These are phyloP conservation scores for Babesia divergens DNA, from an alignment of 169 alveolate genomes.

Conservation along the genomic window DNA sequence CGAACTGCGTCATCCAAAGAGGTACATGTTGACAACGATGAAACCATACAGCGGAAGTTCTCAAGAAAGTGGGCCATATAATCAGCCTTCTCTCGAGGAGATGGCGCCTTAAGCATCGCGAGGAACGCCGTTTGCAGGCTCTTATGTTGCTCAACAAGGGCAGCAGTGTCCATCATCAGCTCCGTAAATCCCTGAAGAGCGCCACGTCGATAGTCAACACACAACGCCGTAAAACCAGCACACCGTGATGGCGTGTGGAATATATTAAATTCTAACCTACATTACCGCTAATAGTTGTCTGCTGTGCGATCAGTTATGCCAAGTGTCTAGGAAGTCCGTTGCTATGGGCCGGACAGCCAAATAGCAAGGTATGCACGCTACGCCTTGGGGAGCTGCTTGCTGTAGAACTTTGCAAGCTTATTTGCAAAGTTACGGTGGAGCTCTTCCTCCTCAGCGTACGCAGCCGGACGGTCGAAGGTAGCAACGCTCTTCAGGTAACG, in stretches of 20 bases:
- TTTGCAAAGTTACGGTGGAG: neutral
- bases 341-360: too few species aligned
- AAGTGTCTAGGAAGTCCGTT: too few species aligned
- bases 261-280: too few species aligned
- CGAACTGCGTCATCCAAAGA: neutral
- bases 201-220: too few species aligned
- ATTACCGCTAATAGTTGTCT: too few species aligned
- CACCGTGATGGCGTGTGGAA: too few species aligned
- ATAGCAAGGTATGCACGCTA: too few species aligned
- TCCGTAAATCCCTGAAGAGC: too few species aligned
- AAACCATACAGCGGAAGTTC: neutral
- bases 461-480: neutral
- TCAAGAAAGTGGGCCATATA: neutral
- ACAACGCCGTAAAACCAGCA: too few species aligned
- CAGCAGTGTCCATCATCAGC: neutral
- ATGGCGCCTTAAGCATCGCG: neutral
- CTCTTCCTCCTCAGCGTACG: slow-evolving; percentile 16
- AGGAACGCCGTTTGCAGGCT: neutral
- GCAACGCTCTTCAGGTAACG: slow-evolving; percentile 21
- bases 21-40: neutral
- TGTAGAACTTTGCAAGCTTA: slow-evolving; percentile 2
- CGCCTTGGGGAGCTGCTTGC: slow-evolving; percentile 15
- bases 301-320: too few species aligned
- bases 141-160: neutral
- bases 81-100: neutral